These are phyloP conservation scores for Eurotiales sp. DNA, from an alignment of 2,329 filamentous ascomycete genomes.

Conservation along the genomic window DNA sequence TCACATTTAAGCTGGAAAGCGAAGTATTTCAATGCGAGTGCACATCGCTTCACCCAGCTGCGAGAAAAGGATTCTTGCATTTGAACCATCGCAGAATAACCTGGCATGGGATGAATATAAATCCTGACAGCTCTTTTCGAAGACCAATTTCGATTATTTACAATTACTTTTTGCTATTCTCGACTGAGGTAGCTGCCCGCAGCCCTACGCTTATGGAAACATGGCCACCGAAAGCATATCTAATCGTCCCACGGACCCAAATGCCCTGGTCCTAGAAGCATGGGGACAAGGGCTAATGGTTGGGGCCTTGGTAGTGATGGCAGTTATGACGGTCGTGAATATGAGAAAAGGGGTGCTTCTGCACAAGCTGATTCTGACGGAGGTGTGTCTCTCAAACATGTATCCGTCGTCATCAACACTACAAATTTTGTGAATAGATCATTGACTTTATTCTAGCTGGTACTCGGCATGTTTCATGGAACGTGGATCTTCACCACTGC, in stretches of 20 bases:
- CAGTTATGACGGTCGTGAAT: slow-evolving; percentile 47
- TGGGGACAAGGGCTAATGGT: slow-evolving; percentile 51
- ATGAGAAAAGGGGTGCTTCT: slow-evolving; percentile 47
- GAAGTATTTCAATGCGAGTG: no score
- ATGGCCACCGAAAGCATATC: neutral
- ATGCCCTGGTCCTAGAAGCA: slow-evolving; percentile 42
- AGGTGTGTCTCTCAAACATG: slow-evolving; percentile 35
- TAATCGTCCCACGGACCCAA: slow-evolving; percentile 22
- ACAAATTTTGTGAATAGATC: no score
- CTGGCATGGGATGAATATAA: no score
- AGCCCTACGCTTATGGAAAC: neutral
- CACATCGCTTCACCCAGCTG: no score
- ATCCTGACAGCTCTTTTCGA: no score
- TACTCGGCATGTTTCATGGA: slow-evolving; percentile 56
- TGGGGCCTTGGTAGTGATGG: slow-evolving; percentile 48
- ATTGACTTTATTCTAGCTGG: slow-evolving; percentile 35
- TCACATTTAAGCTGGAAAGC: no score
- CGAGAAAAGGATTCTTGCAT: no score
- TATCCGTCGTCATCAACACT: neutral
- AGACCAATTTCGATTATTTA: no score
- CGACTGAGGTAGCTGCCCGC: no score
- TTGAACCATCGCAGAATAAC: no score
- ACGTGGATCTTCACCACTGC: slow-evolving; percentile 57
- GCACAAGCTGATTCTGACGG: slow-evolving; percentile 50
- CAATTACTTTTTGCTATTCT: no score